Conservation (phyloP, 2,329 filamentous ascomycete species). For the Ophiostoma fasciatum region DNA sequence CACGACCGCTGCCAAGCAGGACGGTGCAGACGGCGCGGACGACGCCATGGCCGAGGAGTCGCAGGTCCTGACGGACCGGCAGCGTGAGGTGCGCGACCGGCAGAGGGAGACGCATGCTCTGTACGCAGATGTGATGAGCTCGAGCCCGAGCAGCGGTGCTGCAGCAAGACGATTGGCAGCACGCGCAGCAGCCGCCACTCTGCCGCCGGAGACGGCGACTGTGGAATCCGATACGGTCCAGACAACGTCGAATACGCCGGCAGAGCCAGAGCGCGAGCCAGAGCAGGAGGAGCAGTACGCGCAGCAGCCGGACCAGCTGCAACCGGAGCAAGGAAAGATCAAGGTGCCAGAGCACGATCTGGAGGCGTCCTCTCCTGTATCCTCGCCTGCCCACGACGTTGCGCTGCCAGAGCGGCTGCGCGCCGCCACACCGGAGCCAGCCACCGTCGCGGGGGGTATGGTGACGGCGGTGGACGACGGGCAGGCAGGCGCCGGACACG, state of each 20-base stretch:
- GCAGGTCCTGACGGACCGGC: slow-evolving; percentile 63
- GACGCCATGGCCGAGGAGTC: slow-evolving; percentile 44
- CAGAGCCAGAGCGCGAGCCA: slow-evolving; percentile 5
- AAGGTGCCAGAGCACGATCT: too few relatives aligned
- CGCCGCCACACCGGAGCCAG: slow-evolving; percentile 32
- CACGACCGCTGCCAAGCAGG: slow-evolving; percentile 10
- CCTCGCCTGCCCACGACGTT: slow-evolving; percentile 2
- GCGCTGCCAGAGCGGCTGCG: slow-evolving; percentile 12
- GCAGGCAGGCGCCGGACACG: too few relatives aligned
- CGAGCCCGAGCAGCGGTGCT: slow-evolving; percentile 26
- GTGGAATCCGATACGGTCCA: neutral
- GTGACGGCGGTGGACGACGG: too few relatives aligned
- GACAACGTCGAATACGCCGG: neutral
- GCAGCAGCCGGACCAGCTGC: too few relatives aligned
- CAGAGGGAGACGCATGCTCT: slow-evolving; percentile 52
- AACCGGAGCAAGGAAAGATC: too few relatives aligned
- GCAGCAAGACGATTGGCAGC: neutral
- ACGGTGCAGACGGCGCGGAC: neutral
- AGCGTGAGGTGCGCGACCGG: slow-evolving; percentile 61
- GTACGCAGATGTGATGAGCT: slow-evolving; percentile 50
- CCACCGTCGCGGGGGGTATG: too few relatives aligned
- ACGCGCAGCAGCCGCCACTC: slow-evolving; percentile 4
- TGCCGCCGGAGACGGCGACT: neutral
- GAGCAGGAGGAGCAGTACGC: slow-evolving; percentile 2
- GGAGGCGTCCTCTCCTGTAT: too few relatives aligned